Percentiles rank a stretch among this genome's conserved stretches.
These are phyloP conservation scores for Hirsutella thompsonii DNA, from an alignment of 2,329 filamentous ascomycete species.

Conservation along the genomic window DNA sequence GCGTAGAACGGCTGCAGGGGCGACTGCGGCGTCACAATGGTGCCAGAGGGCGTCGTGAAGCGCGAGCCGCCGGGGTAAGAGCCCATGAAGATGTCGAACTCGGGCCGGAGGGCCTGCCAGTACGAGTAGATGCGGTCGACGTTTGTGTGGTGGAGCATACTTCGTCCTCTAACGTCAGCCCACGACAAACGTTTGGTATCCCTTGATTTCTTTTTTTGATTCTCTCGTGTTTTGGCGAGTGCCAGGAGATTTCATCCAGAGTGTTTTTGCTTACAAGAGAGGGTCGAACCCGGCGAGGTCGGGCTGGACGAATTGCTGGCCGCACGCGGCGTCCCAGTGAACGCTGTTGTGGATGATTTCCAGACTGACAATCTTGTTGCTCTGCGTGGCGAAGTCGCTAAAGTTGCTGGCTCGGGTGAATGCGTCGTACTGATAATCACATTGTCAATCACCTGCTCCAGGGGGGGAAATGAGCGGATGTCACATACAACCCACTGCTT, in stretches of 20 bases:
- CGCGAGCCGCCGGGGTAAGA: conserved; percentile 20
- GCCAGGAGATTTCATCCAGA: too few species aligned
- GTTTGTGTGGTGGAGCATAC: conserved; percentile 40
- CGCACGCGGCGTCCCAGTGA: conserved; percentile 26
- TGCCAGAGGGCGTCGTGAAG: conserved; percentile 27
- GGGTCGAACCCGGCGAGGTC: conserved; percentile 29
- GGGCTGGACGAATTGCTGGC: conserved; percentile 24
- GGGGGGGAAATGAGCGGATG: not conserved
- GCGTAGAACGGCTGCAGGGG: conserved; percentile 38
- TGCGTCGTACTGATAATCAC: conserved; percentile 22
- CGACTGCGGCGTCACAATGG: conserved; percentile 25
- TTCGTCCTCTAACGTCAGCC: conserved; percentile 2
- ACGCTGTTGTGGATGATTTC: conserved; percentile 29
- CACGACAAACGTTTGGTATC: not conserved
- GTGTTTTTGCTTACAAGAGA: conserved; percentile 21
- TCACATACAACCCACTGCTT: conserved; percentile 26
- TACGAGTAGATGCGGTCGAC: conserved; percentile 51
- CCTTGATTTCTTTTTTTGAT: too few species aligned
- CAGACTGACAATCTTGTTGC: conserved; percentile 22
- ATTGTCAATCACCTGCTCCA: too few species aligned
- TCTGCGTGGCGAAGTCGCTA: conserved; percentile 17
- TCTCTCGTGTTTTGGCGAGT: too few species aligned
- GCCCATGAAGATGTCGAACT: conserved; percentile 18
- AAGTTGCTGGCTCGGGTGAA: conserved; percentile 25
- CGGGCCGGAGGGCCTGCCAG: conserved; percentile 31